Evolutionary conservation across 2,329 filamentous ascomycete species (phyloP), one percentile per base, ranked within the genome.

Genomic region (Escovopsis weberi): DNA sequence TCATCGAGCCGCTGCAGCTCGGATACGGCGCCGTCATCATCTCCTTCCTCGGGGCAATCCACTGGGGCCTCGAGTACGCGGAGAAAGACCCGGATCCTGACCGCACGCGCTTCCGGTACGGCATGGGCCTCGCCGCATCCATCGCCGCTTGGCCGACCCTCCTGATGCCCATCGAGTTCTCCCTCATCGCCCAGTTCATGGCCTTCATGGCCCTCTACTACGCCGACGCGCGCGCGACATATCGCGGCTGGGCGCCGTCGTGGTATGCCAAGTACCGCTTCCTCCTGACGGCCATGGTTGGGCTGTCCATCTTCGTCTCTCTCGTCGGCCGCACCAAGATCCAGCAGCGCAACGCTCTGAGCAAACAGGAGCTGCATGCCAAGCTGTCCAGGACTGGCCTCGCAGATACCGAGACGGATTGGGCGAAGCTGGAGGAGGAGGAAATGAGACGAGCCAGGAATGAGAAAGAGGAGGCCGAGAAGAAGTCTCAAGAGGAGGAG

Each of bases 181-280:
- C 87, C 1, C 68, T 95, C 40, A 93, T 87, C 43, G 71, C 77
- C 3, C 88, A 95, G 59, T 94, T 95, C 66, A 61, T 81, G 42
- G 81, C 85, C 33, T 95, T 95, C 62, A 82, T 80, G 44, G 78
- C 78, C 51, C 73, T 94, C 46, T 95, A 94, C 69, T 89, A 89
- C 59, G 79, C 79, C 46, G 88, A 95, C 57, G 70, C 82, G 7
- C 74, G 79, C 26, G 85, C 85, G 12, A 74, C 81, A 8, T 71
- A 73, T 41, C 68, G 70, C 35, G 88, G 87, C 50, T 91, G 84
- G 80, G 80, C 82, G 3, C 88, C 88, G 23, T 58, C 69, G 33
- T 95, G 88, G 88, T 95, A 94, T 60, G 74, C 71, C 46, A 83
- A 80, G 40, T 95, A 95, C 67, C 85, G 89, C 32, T 95, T 94